These are phyloP conservation scores for Aphanocladium album DNA, from an alignment of 2,329 filamentous ascomycete species.

Conservation along the genomic window DNA sequence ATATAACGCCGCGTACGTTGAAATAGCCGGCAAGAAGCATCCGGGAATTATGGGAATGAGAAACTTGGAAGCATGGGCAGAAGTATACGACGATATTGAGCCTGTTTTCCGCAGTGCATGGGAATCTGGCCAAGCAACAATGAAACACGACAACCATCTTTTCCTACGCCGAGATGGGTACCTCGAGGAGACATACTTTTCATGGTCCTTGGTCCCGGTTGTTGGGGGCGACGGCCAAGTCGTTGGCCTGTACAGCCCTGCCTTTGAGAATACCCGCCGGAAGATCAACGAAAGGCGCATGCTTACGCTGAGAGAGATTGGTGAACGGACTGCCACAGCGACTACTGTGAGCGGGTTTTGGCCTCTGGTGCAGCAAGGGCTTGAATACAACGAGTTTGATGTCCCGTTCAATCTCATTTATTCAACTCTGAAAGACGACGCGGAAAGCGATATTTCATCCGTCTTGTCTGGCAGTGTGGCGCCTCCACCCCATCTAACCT, in stretches of 20 bases:
- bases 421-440: slow-evolving; percentile 61
- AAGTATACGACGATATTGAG: slow-evolving; percentile 69
- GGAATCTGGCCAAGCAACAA: slow-evolving; percentile 68
- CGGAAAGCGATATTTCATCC: slow-evolving; percentile 66
- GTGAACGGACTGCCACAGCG: slow-evolving; percentile 68
- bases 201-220: slow-evolving; percentile 75
- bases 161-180: slow-evolving; percentile 66
- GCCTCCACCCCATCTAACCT: slow-evolving; percentile 57
- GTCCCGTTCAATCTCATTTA: slow-evolving; percentile 74
- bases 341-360: slow-evolving; percentile 70
- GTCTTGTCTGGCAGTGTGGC: slow-evolving; percentile 62
- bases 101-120: slow-evolving; percentile 64
- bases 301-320: slow-evolving; percentile 72
- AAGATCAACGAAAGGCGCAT: slow-evolving; percentile 76
- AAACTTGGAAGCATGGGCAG: slow-evolving; percentile 64
- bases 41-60: slow-evolving; percentile 68
- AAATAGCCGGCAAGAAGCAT: slow-evolving; percentile 72
- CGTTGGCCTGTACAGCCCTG: slow-evolving; percentile 72
- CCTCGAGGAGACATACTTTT: slow-evolving; percentile 76
- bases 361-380: slow-evolving; percentile 61
- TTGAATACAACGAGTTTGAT: slow-evolving; percentile 70
- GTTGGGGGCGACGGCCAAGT: slow-evolving; percentile 70
- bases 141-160: slow-evolving; percentile 78
- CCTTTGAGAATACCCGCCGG: slow-evolving; percentile 74
- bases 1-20: slow-evolving; percentile 69